Evolutionary conservation across 257 asterid genomes (phyloP).

Genomic region (Solanum corneliomulleri): DNA sequence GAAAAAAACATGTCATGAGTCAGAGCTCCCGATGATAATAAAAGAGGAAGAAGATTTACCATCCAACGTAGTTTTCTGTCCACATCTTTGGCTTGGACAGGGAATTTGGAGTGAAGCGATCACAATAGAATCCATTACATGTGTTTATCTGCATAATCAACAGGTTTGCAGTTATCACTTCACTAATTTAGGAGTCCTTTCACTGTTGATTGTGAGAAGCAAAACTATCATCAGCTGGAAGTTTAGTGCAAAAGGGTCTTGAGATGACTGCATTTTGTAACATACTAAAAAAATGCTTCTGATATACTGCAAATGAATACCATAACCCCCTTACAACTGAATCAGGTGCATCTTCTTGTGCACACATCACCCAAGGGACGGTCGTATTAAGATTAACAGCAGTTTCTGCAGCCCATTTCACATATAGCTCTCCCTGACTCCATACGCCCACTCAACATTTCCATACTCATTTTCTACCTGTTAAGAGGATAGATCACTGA

Average conservation of each 20-base stretch:
- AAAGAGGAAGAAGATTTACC: slow-evolving; percentile 21
- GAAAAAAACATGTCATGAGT: background rate
- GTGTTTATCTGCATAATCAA: slow-evolving; percentile 63
- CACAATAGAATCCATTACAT: slow-evolving; percentile 75
- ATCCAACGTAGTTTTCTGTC: slow-evolving; percentile 81
- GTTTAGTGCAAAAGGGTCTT: background rate
- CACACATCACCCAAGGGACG: slow-evolving; percentile 89
- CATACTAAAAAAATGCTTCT: background rate
- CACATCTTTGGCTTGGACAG: slow-evolving; percentile 63
- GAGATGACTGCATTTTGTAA: background rate
- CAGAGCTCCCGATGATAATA: background rate
- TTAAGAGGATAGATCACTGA: background rate
- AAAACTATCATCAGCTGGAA: background rate
- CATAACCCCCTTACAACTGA: slow-evolving; percentile 40
- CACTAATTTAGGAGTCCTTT: background rate
- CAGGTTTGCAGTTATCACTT: background rate
- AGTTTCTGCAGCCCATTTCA: slow-evolving; percentile 80
- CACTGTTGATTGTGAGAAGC: background rate
- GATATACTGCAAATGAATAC: background rate
- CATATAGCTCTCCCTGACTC: slow-evolving; percentile 39
- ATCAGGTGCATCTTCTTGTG: slow-evolving; percentile 65
- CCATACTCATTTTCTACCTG: slow-evolving; percentile 88
- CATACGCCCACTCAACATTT: slow-evolving; percentile 61
- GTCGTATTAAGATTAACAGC: slow-evolving; percentile 56
- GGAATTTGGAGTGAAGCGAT: slow-evolving; percentile 62